Evolutionary conservation across 441 rosid species (phyloP).

Genomic region (Melastoma candidum): DNA sequence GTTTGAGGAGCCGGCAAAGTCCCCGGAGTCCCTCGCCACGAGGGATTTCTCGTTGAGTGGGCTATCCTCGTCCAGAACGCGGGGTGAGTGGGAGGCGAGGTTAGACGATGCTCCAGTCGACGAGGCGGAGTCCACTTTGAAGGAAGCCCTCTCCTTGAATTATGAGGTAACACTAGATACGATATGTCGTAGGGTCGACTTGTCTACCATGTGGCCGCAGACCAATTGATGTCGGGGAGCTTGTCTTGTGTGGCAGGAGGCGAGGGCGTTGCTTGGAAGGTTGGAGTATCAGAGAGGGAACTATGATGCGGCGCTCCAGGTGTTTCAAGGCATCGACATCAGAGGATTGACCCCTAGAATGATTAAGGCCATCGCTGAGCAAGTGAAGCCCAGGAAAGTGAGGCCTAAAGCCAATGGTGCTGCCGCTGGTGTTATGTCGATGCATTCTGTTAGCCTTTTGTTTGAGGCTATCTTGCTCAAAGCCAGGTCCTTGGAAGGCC

Average conservation of each 20-base stretch:
- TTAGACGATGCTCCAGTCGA: slow-evolving; percentile 72
- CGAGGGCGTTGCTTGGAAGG: slow-evolving; percentile 92
- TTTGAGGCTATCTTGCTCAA: slow-evolving; percentile 81
- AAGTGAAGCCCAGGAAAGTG: slow-evolving; percentile 41
- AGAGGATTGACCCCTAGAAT: slow-evolving; percentile 58
- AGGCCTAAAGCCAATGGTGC: slow-evolving; percentile 42
- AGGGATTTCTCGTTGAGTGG: slow-evolving; percentile 88
- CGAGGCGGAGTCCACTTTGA: slow-evolving; percentile 90
- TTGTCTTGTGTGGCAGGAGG: slow-evolving; percentile 46
- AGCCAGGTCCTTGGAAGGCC: slow-evolving; percentile 71
- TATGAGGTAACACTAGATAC: slow-evolving; percentile 48
- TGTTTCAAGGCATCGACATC: slow-evolving; percentile 80
- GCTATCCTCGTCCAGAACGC: slow-evolving; percentile 51
- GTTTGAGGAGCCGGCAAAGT: slow-evolving; percentile 72
- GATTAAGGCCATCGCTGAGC: slow-evolving; percentile 50
- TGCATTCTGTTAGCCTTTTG: slow-evolving; percentile 84
- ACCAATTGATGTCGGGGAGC: slow-evolving; percentile 3
- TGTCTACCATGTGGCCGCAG: background rate
- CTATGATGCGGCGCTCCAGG: slow-evolving; percentile 95
- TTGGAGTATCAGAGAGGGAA: slow-evolving; percentile 86
- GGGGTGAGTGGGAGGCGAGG: slow-evolving; percentile 70
- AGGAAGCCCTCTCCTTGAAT: slow-evolving; percentile 90
- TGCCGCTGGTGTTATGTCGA: slow-evolving; percentile 51
- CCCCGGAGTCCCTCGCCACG: slow-evolving; percentile 86
- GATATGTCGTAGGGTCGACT: background rate